Conservation (phyloP, 257 asterid species). For the Nicotiana paniculata region DNA sequence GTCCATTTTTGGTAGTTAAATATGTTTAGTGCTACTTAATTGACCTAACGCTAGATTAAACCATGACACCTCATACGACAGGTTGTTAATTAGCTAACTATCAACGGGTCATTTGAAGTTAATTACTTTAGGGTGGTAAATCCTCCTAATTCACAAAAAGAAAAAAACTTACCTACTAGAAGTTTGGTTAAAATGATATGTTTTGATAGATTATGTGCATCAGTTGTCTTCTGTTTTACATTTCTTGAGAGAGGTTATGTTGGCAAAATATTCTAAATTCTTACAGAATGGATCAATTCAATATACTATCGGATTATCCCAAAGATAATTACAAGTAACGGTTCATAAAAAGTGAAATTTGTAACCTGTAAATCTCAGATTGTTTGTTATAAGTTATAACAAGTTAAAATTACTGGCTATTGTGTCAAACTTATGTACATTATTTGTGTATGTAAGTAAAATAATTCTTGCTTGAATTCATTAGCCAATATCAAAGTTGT, state of each 20-base stretch:
- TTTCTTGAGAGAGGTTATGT: not conserved
- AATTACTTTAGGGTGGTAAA: not conserved
- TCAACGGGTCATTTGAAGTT: not conserved
- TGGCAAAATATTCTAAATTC: too few relatives aligned
- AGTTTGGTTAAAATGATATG: not conserved
- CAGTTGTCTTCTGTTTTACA: not conserved
- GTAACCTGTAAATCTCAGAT: too few relatives aligned
- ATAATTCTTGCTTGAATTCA: not conserved
- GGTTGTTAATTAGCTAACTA: not conserved
- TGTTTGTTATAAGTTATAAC: too few relatives aligned
- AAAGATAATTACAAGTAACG: too few relatives aligned
- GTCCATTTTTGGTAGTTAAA: conserved; percentile 12
- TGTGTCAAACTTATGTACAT: too few relatives aligned
- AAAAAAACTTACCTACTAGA: not conserved
- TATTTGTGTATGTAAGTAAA: not conserved
- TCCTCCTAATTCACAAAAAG: not conserved
- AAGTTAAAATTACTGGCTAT: too few relatives aligned
- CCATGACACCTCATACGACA: not conserved
- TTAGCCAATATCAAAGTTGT: not conserved
- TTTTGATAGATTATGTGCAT: not conserved
- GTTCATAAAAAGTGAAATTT: too few relatives aligned
- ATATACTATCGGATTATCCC: too few relatives aligned
- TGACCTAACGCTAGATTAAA: not conserved
- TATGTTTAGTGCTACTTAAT: not conserved
- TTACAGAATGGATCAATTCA: too few relatives aligned